Conservation (phyloP, 768 basidiomycete genomes). For the Auricularia sp. region DNA sequence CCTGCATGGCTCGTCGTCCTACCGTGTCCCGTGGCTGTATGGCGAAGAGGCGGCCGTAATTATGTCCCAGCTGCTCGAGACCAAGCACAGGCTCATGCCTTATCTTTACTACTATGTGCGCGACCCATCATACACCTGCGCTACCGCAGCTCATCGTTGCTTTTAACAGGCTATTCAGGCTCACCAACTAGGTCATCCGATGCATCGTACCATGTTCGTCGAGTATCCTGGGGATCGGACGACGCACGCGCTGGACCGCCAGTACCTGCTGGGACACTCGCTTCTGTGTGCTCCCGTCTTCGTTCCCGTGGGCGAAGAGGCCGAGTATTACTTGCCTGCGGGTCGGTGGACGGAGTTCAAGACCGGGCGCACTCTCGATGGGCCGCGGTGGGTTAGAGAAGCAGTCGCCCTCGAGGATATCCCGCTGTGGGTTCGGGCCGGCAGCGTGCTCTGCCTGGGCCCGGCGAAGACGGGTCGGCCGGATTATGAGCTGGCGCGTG, state of each 20-base stretch:
- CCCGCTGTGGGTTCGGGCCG: constrained; percentile 57
- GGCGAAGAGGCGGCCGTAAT: constrained; percentile 44
- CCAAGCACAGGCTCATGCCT: constrained; percentile 66
- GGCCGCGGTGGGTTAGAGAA: constrained; percentile 55
- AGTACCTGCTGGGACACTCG: constrained; percentile 49
- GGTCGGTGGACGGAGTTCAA: constrained; percentile 55
- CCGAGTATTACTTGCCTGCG: constrained; percentile 44
- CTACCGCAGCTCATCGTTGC: background rate
- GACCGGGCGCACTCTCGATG: constrained; percentile 40
- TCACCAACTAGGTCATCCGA: constrained; percentile 41
- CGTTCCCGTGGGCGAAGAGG: constrained; percentile 41
- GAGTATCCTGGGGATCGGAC: constrained; percentile 52
- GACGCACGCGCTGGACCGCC: constrained; percentile 46
- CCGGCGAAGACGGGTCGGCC: constrained; percentile 41
- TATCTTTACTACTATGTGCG: constrained; percentile 37
- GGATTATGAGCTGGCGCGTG: constrained; percentile 48
- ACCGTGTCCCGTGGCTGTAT: constrained; percentile 64
- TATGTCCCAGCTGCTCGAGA: constrained; percentile 39
- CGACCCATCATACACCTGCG: background rate
- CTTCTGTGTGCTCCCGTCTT: constrained; percentile 57
- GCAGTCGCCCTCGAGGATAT: constrained; percentile 53
- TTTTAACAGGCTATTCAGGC: constrained; percentile 37
- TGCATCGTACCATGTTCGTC: constrained; percentile 58
- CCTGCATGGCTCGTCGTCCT: constrained; percentile 62
- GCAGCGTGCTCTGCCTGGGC: constrained; percentile 49